Conservation (phyloP, 257 asterid species). For the Solanum okadae region DNA sequence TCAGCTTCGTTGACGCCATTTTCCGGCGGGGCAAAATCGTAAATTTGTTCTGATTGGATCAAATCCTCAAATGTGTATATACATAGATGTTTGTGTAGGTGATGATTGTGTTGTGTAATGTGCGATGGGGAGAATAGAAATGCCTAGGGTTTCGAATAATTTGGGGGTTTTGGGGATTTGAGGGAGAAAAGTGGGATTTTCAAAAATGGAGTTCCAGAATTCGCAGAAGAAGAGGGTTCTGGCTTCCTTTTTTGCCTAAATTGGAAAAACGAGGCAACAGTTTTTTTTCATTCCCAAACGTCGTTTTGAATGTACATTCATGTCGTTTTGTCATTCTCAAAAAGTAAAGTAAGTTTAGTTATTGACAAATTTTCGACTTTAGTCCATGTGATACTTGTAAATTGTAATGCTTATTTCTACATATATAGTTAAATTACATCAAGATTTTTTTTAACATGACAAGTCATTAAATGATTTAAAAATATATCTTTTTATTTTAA, state of each 20-base stretch:
- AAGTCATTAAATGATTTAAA: too few relatives aligned
- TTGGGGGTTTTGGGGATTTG: neutral
- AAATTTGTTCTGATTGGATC: neutral
- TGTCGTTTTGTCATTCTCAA: neutral
- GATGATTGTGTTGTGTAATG: constrained; percentile 3
- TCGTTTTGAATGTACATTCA: neutral
- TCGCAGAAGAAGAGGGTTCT: neutral
- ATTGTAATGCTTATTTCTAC: too few relatives aligned
- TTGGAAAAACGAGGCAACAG: neutral
- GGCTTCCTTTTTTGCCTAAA: neutral
- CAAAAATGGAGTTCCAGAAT: neutral
- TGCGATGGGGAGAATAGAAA: neutral
- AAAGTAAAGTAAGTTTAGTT: too few relatives aligned
- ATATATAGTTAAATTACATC: too few relatives aligned
- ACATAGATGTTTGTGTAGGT: neutral
- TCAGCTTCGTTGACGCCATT: constrained; percentile 31
- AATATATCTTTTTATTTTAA: too few relatives aligned
- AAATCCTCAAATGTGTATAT: neutral
- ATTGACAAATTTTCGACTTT: too few relatives aligned
- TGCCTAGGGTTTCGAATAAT: constrained; percentile 4
- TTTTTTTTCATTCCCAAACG: neutral
- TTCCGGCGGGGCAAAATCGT: neutral
- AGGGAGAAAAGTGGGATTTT: neutral
- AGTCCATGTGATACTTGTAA: too few relatives aligned
- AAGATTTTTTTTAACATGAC: too few relatives aligned